Evolutionary conservation across 2,329 filamentous ascomycete species (phyloP).

Genomic region (Aspergillus quadrilineatus): DNA sequence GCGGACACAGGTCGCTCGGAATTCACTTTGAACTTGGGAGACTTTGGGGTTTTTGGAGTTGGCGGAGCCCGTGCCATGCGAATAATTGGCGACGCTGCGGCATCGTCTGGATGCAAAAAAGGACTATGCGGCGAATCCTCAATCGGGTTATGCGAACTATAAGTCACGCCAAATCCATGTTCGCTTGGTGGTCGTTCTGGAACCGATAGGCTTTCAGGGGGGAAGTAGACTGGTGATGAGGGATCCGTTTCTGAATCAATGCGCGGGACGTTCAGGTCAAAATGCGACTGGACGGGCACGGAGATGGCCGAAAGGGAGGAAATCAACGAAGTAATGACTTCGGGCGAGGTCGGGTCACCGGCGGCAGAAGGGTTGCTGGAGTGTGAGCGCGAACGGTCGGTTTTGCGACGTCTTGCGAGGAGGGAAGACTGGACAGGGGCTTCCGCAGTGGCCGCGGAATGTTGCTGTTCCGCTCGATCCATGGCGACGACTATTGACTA

Average conservation of each 20-base stretch:
- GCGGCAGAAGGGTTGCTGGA: constrained; percentile 29
- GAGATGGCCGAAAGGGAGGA: constrained; percentile 61
- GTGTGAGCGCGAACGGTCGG: constrained; percentile 35
- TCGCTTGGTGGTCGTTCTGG: constrained; percentile 27
- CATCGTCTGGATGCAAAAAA: constrained; percentile 55
- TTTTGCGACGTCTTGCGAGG: constrained; percentile 48
- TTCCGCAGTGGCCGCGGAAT: constrained; percentile 23
- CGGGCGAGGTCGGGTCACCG: constrained; percentile 46
- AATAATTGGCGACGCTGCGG: constrained; percentile 67
- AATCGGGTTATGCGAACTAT: constrained; percentile 62
- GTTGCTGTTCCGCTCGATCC: constrained; percentile 28
- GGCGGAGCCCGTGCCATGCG: constrained; percentile 79
- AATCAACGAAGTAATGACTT: constrained; percentile 60
- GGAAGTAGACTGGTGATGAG: constrained; percentile 31
- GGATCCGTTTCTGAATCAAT: constrained; percentile 43
- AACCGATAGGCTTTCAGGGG: constrained; percentile 26
- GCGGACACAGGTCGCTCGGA: constrained; percentile 26
- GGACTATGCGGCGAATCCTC: constrained; percentile 52
- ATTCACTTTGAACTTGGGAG: constrained; percentile 49
- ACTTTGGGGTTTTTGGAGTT: constrained; percentile 60
- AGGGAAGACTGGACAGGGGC: constrained; percentile 30
- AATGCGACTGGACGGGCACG: constrained; percentile 66
- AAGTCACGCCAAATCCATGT: constrained; percentile 67
- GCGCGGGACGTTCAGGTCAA: constrained; percentile 56
- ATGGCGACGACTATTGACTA: constrained; percentile 33